A percentile compares a stretch with the other conserved stretches of the same genome.
Conservation (phyloP, 352 stramenopile species). For the Phytopythium cucurbitacearum region DNA sequence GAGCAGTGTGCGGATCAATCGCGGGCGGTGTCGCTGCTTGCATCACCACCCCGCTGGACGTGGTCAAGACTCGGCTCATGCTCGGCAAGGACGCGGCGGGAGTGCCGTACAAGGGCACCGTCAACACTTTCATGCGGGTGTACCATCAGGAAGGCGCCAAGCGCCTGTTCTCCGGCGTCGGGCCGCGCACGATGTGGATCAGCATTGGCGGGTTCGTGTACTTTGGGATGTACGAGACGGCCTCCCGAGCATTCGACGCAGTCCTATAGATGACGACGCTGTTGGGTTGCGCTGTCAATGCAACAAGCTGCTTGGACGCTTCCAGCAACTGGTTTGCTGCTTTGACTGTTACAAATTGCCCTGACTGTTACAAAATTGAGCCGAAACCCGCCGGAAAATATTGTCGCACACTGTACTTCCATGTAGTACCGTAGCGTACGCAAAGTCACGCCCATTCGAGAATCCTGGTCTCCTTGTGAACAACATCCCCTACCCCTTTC, state of each 20-base stretch:
- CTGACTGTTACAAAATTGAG: too few relatives aligned
- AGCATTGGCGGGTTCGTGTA: conserved; percentile 99
- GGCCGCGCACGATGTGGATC: conserved; percentile 98
- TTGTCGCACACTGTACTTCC: too few relatives aligned
- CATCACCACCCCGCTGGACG: conserved; percentile 98
- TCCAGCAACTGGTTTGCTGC: not conserved
- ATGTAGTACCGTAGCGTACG: too few relatives aligned
- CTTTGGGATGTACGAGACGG: conserved; percentile 98
- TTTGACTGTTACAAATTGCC: not conserved
- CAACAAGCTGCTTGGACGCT: too few relatives aligned
- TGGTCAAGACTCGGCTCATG: conserved; percentile 99
- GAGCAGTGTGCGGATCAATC: conserved; percentile 93
- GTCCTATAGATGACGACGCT: conserved; percentile 28
- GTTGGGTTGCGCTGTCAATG: too few relatives aligned
- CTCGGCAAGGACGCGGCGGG: conserved; percentile 93
- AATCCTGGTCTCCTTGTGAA: not conserved
- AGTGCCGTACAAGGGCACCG: conserved; percentile 87
- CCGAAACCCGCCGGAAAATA: too few relatives aligned
- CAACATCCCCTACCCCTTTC: conserved; percentile 10
- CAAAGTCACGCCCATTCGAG: too few relatives aligned
- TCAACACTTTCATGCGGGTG: conserved; percentile 90
- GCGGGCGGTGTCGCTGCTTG: conserved; percentile 93
- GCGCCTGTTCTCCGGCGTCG: conserved; percentile 93
- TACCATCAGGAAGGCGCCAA: conserved; percentile 88
- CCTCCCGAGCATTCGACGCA: conserved; percentile 61